These are phyloP conservation scores for Didymella pomorum DNA, from an alignment of 2,329 filamentous ascomycete species.

Conservation along the genomic window DNA sequence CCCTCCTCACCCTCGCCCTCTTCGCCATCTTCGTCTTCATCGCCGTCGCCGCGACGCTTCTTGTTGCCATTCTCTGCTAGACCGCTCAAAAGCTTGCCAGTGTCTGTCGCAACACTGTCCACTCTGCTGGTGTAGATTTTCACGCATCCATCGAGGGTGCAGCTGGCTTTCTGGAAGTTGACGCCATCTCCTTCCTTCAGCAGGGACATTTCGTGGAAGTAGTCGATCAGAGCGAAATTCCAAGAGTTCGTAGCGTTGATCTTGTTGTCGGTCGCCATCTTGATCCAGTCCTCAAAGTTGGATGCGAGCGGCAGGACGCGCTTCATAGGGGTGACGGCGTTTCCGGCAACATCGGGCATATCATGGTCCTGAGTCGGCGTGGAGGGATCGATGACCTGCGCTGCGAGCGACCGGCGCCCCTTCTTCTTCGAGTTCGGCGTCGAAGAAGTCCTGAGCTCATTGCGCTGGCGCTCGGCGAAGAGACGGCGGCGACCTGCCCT, in stretches of 20 bases:
- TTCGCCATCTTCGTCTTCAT: constrained; percentile 52
- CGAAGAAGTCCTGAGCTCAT: constrained; percentile 84
- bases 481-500: constrained; percentile 90
- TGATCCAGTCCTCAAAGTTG: constrained; percentile 99
- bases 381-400: constrained; percentile 54
- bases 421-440: constrained; percentile 64
- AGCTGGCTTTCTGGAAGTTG: constrained; percentile 98
- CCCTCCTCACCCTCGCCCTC: constrained; percentile 73
- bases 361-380: constrained; percentile 59
- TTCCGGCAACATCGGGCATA: constrained; percentile 69
- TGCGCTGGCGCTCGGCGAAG: constrained; percentile 68
- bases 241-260: constrained; percentile 98
- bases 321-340: constrained; percentile 92
- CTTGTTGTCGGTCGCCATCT: constrained; percentile 97
- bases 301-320: constrained; percentile 86
- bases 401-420: constrained; percentile 62
- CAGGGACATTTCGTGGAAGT: constrained; percentile 98
- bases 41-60: constrained; percentile 52
- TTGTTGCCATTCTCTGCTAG: constrained; percentile 83
- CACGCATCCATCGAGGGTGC: constrained; percentile 95
- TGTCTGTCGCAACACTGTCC: constrained; percentile 97
- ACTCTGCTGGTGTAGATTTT: constrained; percentile 99
- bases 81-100: constrained; percentile 91
- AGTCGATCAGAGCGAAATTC: constrained; percentile 99
- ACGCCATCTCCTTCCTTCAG: constrained; percentile 95